Percentiles rank a stretch among this genome's conserved stretches.
phyloP scores from a whole-genome alignment of 805 yeast genomes.

The Candida arabinofermentans region DNA sequence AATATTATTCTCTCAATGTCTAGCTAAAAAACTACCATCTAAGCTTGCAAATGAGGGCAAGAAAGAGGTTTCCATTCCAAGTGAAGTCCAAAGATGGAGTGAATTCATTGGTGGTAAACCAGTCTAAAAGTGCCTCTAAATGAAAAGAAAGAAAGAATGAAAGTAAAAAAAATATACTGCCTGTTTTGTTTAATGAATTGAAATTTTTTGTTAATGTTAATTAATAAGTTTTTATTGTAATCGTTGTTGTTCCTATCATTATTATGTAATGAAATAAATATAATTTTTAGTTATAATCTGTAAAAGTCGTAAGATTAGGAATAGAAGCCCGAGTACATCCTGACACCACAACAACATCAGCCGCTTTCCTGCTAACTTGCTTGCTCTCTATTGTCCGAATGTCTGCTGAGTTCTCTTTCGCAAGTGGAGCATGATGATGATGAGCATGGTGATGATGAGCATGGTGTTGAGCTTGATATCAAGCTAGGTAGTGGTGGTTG shows the following conservation, averaged over 20 bases:
- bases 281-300: too few relatives aligned
- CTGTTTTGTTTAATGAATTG: neutral
- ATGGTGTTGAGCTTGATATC: too few relatives aligned
- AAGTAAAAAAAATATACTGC: neutral
- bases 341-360: too few relatives aligned
- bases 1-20: conserved; percentile 75
- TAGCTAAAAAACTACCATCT: conserved; percentile 62
- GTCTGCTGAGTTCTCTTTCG: too few relatives aligned
- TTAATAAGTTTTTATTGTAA: neutral
- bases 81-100: conserved; percentile 93
- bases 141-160: neutral
- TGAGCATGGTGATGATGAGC: too few relatives aligned
- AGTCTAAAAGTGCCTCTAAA: conserved; percentile 36
- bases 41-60: conserved; percentile 46
- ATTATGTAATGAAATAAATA: too few relatives aligned
- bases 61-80: conserved; percentile 55
- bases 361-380: too few relatives aligned
- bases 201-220: neutral
- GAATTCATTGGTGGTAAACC: conserved; percentile 95
- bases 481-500: too few relatives aligned
- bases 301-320: too few relatives aligned
- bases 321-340: too few relatives aligned
- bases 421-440: too few relatives aligned
- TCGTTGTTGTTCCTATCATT: neutral
- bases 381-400: too few relatives aligned